phyloP scores from a whole-genome alignment of 2,329 filamentous ascomycete genomes.

The Colletotrichum sp. region DNA sequence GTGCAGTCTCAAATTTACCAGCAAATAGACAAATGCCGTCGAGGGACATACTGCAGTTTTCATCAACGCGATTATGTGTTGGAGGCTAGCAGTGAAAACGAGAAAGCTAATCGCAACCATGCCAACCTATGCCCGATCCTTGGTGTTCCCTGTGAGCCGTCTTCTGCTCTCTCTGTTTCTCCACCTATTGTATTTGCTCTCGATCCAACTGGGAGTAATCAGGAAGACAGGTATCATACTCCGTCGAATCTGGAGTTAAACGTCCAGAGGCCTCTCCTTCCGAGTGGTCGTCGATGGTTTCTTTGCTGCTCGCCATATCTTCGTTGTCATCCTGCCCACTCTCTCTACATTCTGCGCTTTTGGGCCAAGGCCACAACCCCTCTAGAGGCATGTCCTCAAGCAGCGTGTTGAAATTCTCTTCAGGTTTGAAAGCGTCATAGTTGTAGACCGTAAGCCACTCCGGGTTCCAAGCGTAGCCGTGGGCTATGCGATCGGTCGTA shows the following conservation, averaged over 20 bases:
- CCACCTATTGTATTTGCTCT: neutral
- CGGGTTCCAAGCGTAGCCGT: neutral
- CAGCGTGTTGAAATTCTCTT: neutral
- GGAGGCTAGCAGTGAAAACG: neutral
- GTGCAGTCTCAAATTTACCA: neutral
- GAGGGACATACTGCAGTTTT: neutral
- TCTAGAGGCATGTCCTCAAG: neutral
- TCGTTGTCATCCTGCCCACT: neutral
- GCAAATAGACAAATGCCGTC: neutral
- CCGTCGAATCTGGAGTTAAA: neutral
- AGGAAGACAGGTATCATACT: neutral
- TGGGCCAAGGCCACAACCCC: neutral
- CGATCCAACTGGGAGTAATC: neutral
- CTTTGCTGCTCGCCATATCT: neutral
- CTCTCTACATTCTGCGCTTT: neutral
- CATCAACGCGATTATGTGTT: neutral
- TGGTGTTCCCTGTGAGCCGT: neutral
- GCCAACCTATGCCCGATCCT: neutral
- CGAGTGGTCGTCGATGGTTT: neutral
- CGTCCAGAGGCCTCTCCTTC: neutral
- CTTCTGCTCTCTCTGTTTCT: neutral
- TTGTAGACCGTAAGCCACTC: neutral
- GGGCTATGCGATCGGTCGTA: neutral
- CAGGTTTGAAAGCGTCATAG: neutral
- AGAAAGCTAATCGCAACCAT: neutral